These are phyloP conservation scores for Apiospora koreana DNA, from an alignment of 2,329 filamentous ascomycete species.

Conservation along the genomic window DNA sequence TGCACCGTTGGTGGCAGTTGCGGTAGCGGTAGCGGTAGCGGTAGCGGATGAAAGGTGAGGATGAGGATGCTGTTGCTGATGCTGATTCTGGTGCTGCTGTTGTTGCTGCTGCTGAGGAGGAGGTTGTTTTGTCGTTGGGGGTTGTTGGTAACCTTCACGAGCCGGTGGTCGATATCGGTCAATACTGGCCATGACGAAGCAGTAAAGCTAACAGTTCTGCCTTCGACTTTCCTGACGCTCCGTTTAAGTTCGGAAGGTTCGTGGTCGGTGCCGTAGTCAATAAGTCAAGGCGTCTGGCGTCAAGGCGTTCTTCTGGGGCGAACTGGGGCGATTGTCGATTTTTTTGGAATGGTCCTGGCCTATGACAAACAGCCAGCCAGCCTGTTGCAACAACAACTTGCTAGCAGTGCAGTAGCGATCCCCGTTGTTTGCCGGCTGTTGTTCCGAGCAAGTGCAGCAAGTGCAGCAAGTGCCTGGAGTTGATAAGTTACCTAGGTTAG, in stretches of 20 bases:
- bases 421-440: not conserved
- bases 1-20: conserved; percentile 21
- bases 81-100: conserved; percentile 34
- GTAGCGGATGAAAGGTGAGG: conserved; percentile 2
- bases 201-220: not conserved
- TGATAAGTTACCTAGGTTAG: not conserved
- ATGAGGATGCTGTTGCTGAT: conserved; percentile 17
- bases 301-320: conserved; percentile 1
- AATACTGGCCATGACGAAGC: conserved; percentile 56
- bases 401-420: no score
- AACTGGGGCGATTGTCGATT: conserved; percentile 1
- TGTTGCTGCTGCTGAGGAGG: conserved; percentile 21
- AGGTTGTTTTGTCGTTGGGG: conserved; percentile 37
- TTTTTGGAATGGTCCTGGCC: not conserved
- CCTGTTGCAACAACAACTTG: not conserved
- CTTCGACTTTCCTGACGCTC: not conserved
- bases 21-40: not conserved
- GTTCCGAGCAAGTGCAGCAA: not conserved
- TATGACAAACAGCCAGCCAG: not conserved
- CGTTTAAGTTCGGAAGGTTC: conserved; percentile 4
- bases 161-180: conserved; percentile 57
- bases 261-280: conserved; percentile 8
- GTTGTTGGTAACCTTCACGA: conserved; percentile 59
- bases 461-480: not conserved
- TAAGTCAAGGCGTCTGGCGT: conserved; percentile 8